Evolutionary conservation across 108 stramenopile species (phyloP).

Genomic region (Parmales sp.): DNA sequence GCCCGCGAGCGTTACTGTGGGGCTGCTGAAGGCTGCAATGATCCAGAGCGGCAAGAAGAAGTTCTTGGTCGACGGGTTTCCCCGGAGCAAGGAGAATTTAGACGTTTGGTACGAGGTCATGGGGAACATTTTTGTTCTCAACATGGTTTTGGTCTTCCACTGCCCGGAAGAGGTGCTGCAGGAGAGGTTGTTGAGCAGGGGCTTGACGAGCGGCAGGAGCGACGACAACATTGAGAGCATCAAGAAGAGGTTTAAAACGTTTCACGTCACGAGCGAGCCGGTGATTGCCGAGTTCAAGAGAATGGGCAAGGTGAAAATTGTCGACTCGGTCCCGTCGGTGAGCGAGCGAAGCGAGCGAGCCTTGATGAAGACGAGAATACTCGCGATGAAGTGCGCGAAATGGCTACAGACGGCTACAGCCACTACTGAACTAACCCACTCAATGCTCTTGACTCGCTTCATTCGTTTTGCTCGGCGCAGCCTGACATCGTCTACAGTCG

Average conservation of each 20-base stretch:
- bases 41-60: not conserved
- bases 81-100: constrained; percentile 45
- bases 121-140: constrained; percentile 18
- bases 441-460: not conserved
- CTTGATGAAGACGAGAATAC: no score
- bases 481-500: not conserved
- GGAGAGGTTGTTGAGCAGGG: constrained; percentile 41
- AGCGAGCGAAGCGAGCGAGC: not conserved
- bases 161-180: constrained; percentile 34
- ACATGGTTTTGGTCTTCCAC: constrained; percentile 36
- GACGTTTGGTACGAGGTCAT: constrained; percentile 28
- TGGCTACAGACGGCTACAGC: not conserved
- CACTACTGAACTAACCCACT: not conserved
- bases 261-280: constrained; percentile 21
- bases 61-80: constrained; percentile 59
- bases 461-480: no score
- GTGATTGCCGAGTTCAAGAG: constrained; percentile 18
- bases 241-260: constrained; percentile 34
- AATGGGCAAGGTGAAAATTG: constrained; percentile 12
- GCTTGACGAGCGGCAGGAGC: constrained; percentile 72
- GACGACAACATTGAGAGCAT: constrained; percentile 70
- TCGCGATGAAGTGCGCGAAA: no score
- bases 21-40: constrained; percentile 35
- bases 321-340: not conserved
- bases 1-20: constrained; percentile 41